Evolutionary conservation across 2,329 filamentous ascomycete species (phyloP).

Genomic region (Plectosphaerella cucumerina): DNA sequence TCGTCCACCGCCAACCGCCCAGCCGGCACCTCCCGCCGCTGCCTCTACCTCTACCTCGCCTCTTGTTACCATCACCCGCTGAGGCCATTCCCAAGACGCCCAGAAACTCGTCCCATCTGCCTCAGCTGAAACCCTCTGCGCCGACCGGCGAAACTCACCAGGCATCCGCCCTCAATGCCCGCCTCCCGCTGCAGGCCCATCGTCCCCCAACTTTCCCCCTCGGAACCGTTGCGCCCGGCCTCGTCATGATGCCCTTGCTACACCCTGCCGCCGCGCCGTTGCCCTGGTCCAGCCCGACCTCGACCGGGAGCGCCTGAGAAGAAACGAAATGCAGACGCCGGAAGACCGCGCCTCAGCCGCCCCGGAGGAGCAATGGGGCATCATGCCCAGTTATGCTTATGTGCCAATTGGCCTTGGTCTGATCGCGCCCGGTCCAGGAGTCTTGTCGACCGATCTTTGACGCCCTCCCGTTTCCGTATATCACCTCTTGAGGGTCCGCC

Average conservation of each 20-base stretch:
- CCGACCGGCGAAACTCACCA: background rate
- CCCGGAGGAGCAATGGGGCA: background rate
- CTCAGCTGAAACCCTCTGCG: background rate
- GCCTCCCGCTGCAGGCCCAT: background rate
- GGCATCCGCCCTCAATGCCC: background rate
- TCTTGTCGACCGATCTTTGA: constrained; percentile 2
- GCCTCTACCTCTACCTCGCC: too few relatives aligned
- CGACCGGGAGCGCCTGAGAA: too few relatives aligned
- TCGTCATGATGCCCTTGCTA: background rate
- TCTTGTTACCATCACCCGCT: too few relatives aligned
- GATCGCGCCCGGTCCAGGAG: background rate
- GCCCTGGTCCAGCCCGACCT: too few relatives aligned
- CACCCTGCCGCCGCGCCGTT: too few relatives aligned
- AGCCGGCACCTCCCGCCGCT: too few relatives aligned
- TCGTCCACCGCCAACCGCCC: too few relatives aligned
- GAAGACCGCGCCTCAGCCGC: too few relatives aligned
- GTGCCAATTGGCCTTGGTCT: background rate
- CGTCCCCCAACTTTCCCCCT: background rate
- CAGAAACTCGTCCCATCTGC: background rate
- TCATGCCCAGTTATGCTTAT: constrained; percentile 1
- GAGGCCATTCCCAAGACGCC: too few relatives aligned
- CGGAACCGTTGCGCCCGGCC: background rate
- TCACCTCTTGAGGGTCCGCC: background rate
- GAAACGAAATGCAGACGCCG: too few relatives aligned
- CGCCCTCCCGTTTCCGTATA: constrained; percentile 2